Evolutionary conservation across 1,284 basidiomycete species (phyloP), one percentile per base, ranked within the genome.

Genomic region (Leucoagaricus sp.): DNA sequence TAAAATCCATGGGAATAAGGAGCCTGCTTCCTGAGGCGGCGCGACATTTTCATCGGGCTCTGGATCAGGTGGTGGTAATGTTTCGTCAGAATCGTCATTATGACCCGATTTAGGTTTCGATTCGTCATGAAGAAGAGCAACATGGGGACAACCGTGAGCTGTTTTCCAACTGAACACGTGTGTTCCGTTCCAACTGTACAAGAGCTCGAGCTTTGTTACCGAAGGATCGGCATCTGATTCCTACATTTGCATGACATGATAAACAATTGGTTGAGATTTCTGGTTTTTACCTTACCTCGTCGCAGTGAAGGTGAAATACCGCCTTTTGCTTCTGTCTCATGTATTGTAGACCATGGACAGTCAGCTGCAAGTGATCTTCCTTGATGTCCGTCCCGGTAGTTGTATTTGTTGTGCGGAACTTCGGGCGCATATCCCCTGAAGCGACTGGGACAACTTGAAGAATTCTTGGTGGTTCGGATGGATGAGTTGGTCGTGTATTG

Each of bases 371-470:
- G 0, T 72, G 67, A 21, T 34, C 36, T 17, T 40, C 52, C 15
- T 44, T 31, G 1, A 23, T 25, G n/a, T 55, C 51, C 26, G 25
- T 15, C 6, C 52, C 49, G 5, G 66, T 73, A 73, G 55, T 29
- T 29, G 51, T 48, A 28, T 66, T 65, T 13, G 49, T 47, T 2
- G 63, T 49, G 9, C 66, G 58, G 10, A 52, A 57, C 29, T 51
- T 57, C 15, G 55, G 42, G 1, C 15, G 31, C 4, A 31, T 40
- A 2, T 40, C 57, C 8, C 53, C 63, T 0, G 67, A 68, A 1
- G 73, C 74, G n/a, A 80, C 67, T 5, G 79, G 75, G 13, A 80
- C 64, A 26, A 74, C 69, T 64, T 77, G 72, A 4, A 75, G 61
- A 38, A 78, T 70, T 33, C 73, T 68, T 8, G 67, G 46, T 10